Evolutionary conservation across 257 asterid species (phyloP), one percentile per base, ranked within the genome.

Genomic region (Solanum lycopersicoides): DNA sequence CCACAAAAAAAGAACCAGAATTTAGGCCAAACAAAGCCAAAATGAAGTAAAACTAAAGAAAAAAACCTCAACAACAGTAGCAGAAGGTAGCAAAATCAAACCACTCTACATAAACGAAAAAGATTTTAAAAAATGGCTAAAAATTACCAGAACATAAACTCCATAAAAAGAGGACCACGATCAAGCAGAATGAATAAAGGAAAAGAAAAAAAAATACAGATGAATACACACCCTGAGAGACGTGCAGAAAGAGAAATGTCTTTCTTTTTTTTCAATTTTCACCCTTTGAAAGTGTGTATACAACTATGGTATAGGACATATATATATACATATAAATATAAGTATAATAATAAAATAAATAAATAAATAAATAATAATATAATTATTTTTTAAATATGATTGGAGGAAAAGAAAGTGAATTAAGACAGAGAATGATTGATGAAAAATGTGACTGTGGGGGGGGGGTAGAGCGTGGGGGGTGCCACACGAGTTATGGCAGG

Each of bases 181-280:
- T 34, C 42, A 7, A 69, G 7, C 7, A 45, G 44, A 35, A 45
- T 50, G 11, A 25, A 8, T 39, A 34, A 41, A 60, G n/a, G 7
- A 30, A 71, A 16, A 53, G 13, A 68, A 72, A 47, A 56, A 37
- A n/a, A 7, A 12, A 39, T 18, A 5, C 4, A 71, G 69, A 37
- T 14, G 21, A 71, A 37, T 8, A 35, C 63, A 73, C 42, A 47
- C 68, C 11, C 16, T 47, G 7, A 56, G 68, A 88, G 86, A 83
- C 89, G 89, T 84, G 89, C 12, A 60, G 77, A 72, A 50, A 83
- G 85, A 87, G 89, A 73, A 87, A 37, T 53, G 68, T 7, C 39
- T n/a, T 21, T 25, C 41, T 21, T 25, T 30, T 42, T 32, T 16
- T 42, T 87, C 23, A n/a, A n/a, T 42, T 79, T 79, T 79, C 85